Conservation (phyloP, 352 stramenopile species). For the Pythium rhizo-oryzae region DNA sequence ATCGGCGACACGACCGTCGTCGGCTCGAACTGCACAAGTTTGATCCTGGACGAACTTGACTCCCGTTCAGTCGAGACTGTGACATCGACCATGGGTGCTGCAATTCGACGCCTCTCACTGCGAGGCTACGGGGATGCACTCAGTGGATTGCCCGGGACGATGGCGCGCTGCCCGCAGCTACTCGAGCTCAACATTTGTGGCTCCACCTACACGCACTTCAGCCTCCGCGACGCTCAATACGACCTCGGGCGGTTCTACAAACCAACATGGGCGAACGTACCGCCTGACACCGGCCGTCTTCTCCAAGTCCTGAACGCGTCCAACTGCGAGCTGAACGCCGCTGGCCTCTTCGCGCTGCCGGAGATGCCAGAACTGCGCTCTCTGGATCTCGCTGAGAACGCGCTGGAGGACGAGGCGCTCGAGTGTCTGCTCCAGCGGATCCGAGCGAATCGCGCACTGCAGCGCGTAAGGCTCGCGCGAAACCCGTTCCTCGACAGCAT, state of each 20-base stretch:
- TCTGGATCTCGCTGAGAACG: slow-evolving; percentile 2
- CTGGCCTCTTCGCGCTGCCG: neutral
- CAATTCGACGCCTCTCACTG: no score
- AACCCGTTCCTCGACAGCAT: neutral
- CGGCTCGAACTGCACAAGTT: neutral
- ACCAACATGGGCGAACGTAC: neutral
- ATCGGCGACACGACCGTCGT: slow-evolving; percentile 1
- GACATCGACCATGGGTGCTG: no score
- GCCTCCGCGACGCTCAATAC: no score
- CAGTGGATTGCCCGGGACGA: no score
- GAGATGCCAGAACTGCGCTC: neutral
- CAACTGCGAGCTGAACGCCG: neutral
- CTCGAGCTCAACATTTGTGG: slow-evolving; percentile 1
- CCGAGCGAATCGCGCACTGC: no score
- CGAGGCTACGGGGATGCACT: no score
- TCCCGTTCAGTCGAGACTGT: no score
- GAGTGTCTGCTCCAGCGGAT: neutral
- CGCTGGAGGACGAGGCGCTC: neutral
- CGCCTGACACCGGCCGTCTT: neutral
- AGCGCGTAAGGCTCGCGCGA: no score
- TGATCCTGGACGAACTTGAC: slow-evolving; percentile 7
- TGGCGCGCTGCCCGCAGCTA: neutral
- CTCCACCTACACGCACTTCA: no score
- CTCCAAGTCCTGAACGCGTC: neutral
- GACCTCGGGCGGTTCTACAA: no score